Evolutionary conservation across 73 alveolate species (phyloP).

Genomic region (Symbiodinium natans): DNA sequence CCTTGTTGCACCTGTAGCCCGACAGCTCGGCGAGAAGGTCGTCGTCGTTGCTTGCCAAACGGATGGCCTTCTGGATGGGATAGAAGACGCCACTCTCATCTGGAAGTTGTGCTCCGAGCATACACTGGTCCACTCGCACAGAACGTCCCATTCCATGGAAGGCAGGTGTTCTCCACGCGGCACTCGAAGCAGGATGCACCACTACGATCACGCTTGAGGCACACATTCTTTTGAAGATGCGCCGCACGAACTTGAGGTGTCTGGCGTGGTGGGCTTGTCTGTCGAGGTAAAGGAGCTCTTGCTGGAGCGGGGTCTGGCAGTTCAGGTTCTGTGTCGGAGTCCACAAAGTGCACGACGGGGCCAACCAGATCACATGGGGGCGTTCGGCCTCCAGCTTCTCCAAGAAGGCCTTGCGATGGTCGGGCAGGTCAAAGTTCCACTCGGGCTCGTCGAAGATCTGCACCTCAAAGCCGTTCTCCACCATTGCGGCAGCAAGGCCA

Average conservation of each 20-base stretch:
- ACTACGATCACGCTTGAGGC: background rate
- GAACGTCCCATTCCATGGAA: background rate
- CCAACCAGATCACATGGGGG: background rate
- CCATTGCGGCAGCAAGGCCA: background rate
- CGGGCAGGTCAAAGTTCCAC: background rate
- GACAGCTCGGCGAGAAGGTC: background rate
- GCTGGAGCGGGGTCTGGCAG: background rate
- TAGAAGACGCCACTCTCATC: background rate
- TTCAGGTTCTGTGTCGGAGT: background rate
- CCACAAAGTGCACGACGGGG: background rate
- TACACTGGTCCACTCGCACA: background rate
- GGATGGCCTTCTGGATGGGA: constrained; percentile 29
- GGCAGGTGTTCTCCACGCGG: background rate
- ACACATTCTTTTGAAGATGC: no score
- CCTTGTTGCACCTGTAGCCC: no score
- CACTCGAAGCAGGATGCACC: background rate
- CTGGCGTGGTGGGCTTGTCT: background rate
- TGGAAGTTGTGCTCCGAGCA: background rate
- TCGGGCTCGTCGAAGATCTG: background rate
- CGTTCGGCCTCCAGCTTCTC: background rate
- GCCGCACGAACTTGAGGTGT: background rate
- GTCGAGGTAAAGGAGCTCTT: background rate
- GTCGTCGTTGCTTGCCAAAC: background rate
- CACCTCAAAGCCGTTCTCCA: background rate
- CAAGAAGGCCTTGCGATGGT: background rate